Conservation (phyloP, 441 rosid genomes). For the Adansonia madagascariensis region DNA sequence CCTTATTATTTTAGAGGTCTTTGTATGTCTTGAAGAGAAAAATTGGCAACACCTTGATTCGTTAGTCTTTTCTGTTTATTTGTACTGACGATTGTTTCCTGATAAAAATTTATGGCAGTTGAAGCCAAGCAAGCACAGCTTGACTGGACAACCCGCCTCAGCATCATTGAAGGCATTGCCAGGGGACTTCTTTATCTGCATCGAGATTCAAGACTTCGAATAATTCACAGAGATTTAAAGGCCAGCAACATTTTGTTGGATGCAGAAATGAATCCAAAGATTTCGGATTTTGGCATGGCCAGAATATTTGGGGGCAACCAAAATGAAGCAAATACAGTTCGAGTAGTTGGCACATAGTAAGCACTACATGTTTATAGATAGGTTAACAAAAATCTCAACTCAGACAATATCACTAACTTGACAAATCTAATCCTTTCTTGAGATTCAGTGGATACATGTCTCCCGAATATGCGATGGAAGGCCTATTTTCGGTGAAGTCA, state of each 20-base stretch:
- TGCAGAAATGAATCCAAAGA: conserved; percentile 77
- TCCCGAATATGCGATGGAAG: conserved; percentile 96
- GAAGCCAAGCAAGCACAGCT: conserved; percentile 49
- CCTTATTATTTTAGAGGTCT: too few relatives aligned
- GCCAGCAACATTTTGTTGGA: conserved; percentile 87
- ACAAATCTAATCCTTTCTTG: not conserved
- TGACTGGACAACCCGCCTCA: conserved; percentile 69
- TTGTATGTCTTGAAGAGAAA: too few relatives aligned
- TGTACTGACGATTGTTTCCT: not conserved
- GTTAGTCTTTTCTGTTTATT: not conserved
- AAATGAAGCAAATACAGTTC: conserved; percentile 70
- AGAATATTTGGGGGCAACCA: conserved; percentile 75
- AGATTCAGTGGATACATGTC: conserved; percentile 86
- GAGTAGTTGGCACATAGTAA: conserved; percentile 96
- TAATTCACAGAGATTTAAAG: conserved; percentile 87
- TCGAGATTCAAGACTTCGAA: conserved; percentile 83
- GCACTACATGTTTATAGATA: conserved; percentile 26
- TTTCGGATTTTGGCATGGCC: conserved; percentile 94
- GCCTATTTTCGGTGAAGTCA: conserved; percentile 82
- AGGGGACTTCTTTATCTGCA: conserved; percentile 93
- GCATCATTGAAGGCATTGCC: conserved; percentile 80
- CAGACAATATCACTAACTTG: not conserved
- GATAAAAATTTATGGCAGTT: conserved; percentile 40
- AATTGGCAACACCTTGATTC: not conserved
- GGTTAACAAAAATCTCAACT: not conserved